These are phyloP conservation scores for Euphorbia pulcherrima DNA, from an alignment of 345 rosid genomes.

Conservation along the genomic window DNA sequence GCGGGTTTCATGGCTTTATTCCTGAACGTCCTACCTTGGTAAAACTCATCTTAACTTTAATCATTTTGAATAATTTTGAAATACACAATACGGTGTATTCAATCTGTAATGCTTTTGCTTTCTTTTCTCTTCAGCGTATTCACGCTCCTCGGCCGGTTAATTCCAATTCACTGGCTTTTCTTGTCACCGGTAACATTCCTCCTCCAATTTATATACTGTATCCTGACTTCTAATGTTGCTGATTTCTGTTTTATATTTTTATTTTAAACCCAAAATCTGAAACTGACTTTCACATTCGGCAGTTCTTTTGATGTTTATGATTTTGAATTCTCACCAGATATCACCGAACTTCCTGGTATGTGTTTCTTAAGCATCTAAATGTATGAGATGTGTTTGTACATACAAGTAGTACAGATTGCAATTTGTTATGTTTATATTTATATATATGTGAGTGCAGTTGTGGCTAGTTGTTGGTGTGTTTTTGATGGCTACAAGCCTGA, in stretches of 20 bases:
- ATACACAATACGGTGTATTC: neutral
- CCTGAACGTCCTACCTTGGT: constrained; percentile 76
- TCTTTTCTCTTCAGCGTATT: constrained; percentile 50
- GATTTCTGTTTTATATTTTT: neutral
- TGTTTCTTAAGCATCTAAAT: neutral
- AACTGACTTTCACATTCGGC: constrained; percentile 26
- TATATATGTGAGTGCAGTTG: constrained; percentile 46
- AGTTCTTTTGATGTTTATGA: constrained; percentile 91
- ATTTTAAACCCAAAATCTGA: constrained; percentile 11
- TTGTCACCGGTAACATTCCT: constrained; percentile 65
- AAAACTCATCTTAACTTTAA: constrained; percentile 15
- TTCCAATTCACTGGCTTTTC: constrained; percentile 81
- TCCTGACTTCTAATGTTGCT: neutral
- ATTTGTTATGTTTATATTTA: constrained; percentile 2
- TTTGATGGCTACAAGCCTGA: constrained; percentile 76
- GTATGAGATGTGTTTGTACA: neutral
- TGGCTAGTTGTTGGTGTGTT: constrained; percentile 93
- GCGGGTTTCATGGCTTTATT: constrained; percentile 58
- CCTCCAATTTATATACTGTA: neutral
- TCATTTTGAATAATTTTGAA: neutral
- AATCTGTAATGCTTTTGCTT: neutral
- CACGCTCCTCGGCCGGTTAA: constrained; percentile 81
- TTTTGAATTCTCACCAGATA: constrained; percentile 90
- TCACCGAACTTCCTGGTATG: constrained; percentile 89
- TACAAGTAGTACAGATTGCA: neutral